phyloP scores from a whole-genome alignment of 768 basidiomycete species.

The Mycena leptocephala region DNA sequence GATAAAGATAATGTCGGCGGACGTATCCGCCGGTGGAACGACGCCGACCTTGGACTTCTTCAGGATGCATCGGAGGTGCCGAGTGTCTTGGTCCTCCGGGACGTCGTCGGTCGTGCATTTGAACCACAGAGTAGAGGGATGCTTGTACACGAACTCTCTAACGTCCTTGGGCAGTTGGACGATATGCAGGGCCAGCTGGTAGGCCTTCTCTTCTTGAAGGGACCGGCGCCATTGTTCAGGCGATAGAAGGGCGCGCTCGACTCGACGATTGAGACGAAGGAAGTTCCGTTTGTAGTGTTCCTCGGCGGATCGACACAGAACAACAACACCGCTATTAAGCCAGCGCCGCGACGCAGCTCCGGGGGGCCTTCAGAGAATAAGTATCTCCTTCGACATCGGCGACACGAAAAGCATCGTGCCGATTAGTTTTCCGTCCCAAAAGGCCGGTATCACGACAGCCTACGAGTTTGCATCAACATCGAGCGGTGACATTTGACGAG shows the following conservation, averaged over 20 bases:
- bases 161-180: not conserved
- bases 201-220: not conserved
- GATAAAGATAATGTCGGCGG: conserved; percentile 8
- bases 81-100: not conserved
- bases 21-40: not conserved
- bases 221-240: conserved; percentile 4
- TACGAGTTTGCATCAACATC: not conserved
- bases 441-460: conserved; percentile 2
- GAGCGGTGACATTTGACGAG: too few species aligned
- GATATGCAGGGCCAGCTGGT: conserved; percentile 11
- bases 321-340: not conserved
- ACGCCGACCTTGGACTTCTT: not conserved
- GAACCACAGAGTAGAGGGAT: conserved; percentile 7
- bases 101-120: not conserved
- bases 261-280: not conserved
- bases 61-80: not conserved
- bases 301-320: not conserved
- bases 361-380: not conserved
- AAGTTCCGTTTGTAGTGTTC: not conserved
- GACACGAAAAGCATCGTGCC: conserved; percentile 7
- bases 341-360: not conserved
- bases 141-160: not conserved
- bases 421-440: not conserved
- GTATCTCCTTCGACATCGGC: not conserved
- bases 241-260: not conserved